These are phyloP conservation scores for Zygosaccharomyces bisporus DNA, from an alignment of 805 yeast species.

Conservation along the genomic window DNA sequence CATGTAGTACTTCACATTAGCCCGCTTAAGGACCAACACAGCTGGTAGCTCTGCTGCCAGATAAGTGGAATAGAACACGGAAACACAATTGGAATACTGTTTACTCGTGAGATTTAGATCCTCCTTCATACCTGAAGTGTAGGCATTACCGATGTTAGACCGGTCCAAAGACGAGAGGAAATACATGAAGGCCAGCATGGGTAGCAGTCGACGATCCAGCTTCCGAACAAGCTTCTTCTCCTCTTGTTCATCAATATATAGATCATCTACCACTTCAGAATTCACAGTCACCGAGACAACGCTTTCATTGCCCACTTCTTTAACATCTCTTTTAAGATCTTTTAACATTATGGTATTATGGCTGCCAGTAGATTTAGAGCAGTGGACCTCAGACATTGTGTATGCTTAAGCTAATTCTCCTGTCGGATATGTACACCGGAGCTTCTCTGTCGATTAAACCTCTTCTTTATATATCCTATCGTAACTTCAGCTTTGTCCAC, in stretches of 20 bases:
- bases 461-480: too few relatives aligned
- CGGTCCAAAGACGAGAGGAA: constrained; percentile 46
- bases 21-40: constrained; percentile 47
- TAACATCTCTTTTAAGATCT: neutral
- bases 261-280: constrained; percentile 9
- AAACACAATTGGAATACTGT: constrained; percentile 49
- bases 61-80: constrained; percentile 58
- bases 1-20: constrained; percentile 55
- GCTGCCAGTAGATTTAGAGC: neutral
- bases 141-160: constrained; percentile 55
- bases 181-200: constrained; percentile 35
- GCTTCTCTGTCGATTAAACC: too few relatives aligned
- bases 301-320: constrained; percentile 8
- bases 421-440: too few relatives aligned
- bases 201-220: constrained; percentile 34
- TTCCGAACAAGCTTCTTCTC: constrained; percentile 29
- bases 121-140: constrained; percentile 64
- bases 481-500: too few relatives aligned
- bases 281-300: constrained; percentile 10
- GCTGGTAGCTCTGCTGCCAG: constrained; percentile 59
- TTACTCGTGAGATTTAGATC: constrained; percentile 47
- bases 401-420: too few relatives aligned
- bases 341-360: neutral
- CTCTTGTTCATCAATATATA: constrained; percentile 17
- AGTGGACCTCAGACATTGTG: neutral